phyloP scores from a whole-genome alignment of 352 stramenopile species.

The Pythium monospermum region DNA sequence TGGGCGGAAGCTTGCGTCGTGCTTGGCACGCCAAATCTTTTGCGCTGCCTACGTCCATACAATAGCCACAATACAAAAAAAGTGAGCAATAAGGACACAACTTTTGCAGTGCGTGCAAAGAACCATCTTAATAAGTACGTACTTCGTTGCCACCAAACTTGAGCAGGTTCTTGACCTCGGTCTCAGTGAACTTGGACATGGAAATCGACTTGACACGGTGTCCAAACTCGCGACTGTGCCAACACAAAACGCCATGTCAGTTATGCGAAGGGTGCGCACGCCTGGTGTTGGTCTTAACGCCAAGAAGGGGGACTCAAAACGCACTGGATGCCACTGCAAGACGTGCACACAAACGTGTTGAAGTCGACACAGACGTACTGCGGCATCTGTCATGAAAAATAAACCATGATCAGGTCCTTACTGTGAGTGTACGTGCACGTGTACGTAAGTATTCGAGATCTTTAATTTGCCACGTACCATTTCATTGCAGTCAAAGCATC shows the following conservation, averaged over 20 bases:
- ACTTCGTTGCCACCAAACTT: constrained; percentile 89
- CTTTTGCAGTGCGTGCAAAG: too few relatives aligned
- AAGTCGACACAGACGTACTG: constrained; percentile 92
- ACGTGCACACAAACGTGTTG: constrained; percentile 93
- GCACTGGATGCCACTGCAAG: constrained; percentile 92
- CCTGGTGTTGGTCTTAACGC: too few relatives aligned
- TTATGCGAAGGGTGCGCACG: too few relatives aligned
- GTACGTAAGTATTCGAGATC: neutral
- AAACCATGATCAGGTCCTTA: neutral
- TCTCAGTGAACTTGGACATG: constrained; percentile 91
- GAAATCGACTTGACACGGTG: constrained; percentile 93
- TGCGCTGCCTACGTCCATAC: constrained; percentile 70
- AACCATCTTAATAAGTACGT: too few relatives aligned
- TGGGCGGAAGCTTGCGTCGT: constrained; percentile 76
- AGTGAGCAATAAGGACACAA: too few relatives aligned
- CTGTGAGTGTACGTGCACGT: neutral
- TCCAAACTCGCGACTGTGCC: constrained; percentile 82
- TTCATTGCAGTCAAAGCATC: constrained; percentile 90
- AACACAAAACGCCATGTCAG: too few relatives aligned
- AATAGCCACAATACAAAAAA: too few relatives aligned
- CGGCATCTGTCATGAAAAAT: constrained; percentile 54
- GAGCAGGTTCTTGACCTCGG: constrained; percentile 87
- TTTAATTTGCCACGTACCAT: constrained; percentile 45
- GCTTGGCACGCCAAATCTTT: constrained; percentile 81
- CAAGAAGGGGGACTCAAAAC: too few relatives aligned